These are phyloP conservation scores for Silene latifolia DNA, from an alignment of 148 eudicot genomes.

Conservation along the genomic window DNA sequence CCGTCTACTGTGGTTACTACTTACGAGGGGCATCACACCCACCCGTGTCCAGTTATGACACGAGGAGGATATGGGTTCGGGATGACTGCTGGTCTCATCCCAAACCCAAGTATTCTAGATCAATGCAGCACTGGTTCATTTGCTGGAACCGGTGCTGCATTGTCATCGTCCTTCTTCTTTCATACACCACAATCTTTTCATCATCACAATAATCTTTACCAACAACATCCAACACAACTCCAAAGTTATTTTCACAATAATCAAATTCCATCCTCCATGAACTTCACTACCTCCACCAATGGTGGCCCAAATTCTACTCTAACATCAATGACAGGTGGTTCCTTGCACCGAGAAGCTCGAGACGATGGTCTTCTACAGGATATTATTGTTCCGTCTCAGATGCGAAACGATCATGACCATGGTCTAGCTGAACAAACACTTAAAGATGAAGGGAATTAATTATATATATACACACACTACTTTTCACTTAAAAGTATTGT, in stretches of 20 bases:
- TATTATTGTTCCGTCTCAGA: slow-evolving; percentile 54
- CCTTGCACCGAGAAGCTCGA: slow-evolving; percentile 19
- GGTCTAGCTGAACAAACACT: slow-evolving; percentile 15
- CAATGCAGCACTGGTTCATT: slow-evolving; percentile 37
- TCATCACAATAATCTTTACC: slow-evolving; percentile 5
- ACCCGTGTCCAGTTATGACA: slow-evolving; percentile 58
- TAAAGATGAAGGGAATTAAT: slow-evolving; percentile 15
- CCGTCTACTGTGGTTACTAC: slow-evolving; percentile 68
- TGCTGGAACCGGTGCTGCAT: slow-evolving; percentile 21
- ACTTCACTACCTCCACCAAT: not conserved
- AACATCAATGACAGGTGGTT: not conserved
- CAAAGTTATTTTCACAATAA: slow-evolving; percentile 19
- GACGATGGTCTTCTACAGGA: slow-evolving; percentile 78
- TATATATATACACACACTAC: not conserved
- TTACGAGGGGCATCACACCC: slow-evolving; percentile 83
- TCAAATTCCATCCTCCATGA: slow-evolving; percentile 12
- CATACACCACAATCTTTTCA: slow-evolving; percentile 7
- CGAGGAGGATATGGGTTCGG: slow-evolving; percentile 27
- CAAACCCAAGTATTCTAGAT: slow-evolving; percentile 25
- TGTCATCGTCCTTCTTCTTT: not conserved
- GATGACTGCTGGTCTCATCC: not conserved
- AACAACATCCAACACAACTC: slow-evolving; percentile 14
- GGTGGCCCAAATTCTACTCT: not conserved
- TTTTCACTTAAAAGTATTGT: not conserved
- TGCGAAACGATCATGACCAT: slow-evolving; percentile 31